Evolutionary conservation across 2,329 filamentous ascomycete species (phyloP).

Genomic region (Paecilomyces sp.): DNA sequence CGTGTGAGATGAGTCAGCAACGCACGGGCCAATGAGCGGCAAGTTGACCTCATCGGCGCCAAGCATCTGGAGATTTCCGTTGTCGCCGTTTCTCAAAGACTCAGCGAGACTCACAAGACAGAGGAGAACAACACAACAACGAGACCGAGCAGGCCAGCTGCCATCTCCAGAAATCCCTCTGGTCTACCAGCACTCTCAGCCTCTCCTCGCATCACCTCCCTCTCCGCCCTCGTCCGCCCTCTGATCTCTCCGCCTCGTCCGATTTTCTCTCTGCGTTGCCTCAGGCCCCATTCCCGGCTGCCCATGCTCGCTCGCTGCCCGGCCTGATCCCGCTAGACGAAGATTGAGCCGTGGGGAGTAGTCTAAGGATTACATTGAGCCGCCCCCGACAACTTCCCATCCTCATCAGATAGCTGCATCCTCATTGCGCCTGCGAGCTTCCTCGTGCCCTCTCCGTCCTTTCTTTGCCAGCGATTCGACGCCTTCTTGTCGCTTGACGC

Average conservation of each 20-base stretch:
- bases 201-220: neutral
- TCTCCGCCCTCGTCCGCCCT: neutral
- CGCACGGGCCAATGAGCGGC: neutral
- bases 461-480: neutral
- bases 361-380: neutral
- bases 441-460: neutral
- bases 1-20: neutral
- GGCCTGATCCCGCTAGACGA: neutral
- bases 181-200: neutral
- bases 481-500: neutral
- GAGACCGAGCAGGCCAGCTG: too few relatives aligned
- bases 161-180: too few relatives aligned
- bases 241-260: neutral
- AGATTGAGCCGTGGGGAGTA: neutral
- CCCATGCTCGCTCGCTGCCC: neutral
- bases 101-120: too few relatives aligned
- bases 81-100: neutral
- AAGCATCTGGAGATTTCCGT: conserved; percentile 4
- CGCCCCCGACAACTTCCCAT: neutral
- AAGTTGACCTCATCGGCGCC: conserved; percentile 2
- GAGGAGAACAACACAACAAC: neutral
- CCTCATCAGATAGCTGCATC: neutral
- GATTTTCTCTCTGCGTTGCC: neutral
- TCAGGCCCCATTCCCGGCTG: too few relatives aligned
- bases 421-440: neutral